phyloP scores from a whole-genome alignment of 2,329 filamentous ascomycete genomes.

The Colletotrichum tropicale region DNA sequence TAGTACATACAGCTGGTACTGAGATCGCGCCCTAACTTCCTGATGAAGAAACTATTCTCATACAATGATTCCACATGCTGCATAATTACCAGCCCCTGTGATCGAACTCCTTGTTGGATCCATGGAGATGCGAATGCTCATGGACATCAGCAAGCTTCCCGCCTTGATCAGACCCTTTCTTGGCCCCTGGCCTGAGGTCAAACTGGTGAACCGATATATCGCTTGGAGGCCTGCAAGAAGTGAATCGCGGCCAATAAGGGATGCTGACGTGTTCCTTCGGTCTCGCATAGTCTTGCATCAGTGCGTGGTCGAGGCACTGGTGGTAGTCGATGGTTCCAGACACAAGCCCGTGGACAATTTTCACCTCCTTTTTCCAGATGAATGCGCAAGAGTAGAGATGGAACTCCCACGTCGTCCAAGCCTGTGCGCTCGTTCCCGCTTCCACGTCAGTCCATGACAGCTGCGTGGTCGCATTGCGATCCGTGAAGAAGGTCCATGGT shows the following conservation, averaged over 20 bases:
- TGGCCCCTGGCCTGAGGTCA: background rate
- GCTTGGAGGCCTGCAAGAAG: background rate
- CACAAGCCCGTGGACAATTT: background rate
- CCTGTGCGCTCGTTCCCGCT: background rate
- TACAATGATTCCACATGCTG: background rate
- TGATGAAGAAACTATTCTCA: background rate
- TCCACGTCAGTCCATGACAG: background rate
- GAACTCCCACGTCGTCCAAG: background rate
- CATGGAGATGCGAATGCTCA: background rate
- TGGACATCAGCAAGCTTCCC: background rate
- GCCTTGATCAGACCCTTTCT: background rate
- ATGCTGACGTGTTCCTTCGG: background rate
- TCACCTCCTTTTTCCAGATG: background rate
- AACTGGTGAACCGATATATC: background rate
- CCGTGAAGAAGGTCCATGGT: background rate
- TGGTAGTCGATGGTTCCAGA: slow-evolving; percentile 1
- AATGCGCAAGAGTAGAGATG: background rate
- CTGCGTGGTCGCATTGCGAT: background rate
- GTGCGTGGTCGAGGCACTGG: background rate
- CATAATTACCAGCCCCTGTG: background rate
- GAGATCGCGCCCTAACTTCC: background rate
- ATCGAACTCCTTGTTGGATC: background rate
- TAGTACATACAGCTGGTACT: background rate
- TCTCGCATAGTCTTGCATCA: background rate
- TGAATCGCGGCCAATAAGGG: background rate